Conservation (phyloP, 192 early-diverging fungal genomes). For the Entomortierella parvispora region DNA sequence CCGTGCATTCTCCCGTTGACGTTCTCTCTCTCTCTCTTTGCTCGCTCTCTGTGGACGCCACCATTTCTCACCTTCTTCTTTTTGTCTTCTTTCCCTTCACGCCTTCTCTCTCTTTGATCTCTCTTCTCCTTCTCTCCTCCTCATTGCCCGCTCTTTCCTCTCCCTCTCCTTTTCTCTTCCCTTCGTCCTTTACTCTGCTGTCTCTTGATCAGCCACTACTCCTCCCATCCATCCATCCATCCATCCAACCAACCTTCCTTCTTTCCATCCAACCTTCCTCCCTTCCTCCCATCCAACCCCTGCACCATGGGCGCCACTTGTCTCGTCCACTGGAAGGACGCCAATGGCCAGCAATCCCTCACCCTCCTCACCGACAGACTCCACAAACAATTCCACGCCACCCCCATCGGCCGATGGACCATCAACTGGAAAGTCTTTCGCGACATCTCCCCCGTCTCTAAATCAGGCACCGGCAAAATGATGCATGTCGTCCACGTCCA, state of each 20-base stretch:
- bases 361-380: conserved; percentile 47
- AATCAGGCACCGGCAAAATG: conserved; percentile 53
- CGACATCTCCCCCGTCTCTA: conserved; percentile 41
- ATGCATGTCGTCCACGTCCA: conserved; percentile 50
- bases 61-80: too few relatives aligned
- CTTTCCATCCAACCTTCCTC: background rate
- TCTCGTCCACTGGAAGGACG: conserved; percentile 49
- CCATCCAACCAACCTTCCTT: too few relatives aligned
- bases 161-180: too few relatives aligned
- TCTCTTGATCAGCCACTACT: too few relatives aligned
- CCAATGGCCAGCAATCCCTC: conserved; percentile 47
- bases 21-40: too few relatives aligned
- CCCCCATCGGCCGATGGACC: conserved; percentile 43
- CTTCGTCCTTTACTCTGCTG: too few relatives aligned
- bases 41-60: too few relatives aligned
- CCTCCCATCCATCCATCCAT: background rate
- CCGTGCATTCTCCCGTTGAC: too few relatives aligned
- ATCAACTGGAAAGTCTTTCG: conserved; percentile 52
- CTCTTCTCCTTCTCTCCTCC: too few relatives aligned
- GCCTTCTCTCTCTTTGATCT: too few relatives aligned
- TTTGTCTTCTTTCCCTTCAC: too few relatives aligned
- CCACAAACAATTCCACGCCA: conserved; percentile 49
- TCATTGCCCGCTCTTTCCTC: too few relatives aligned
- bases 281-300: background rate
- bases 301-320: conserved; percentile 40